Evolutionary conservation across 345 rosid genomes (phyloP).

Genomic region (Zanthoxylum bungeanum): DNA sequence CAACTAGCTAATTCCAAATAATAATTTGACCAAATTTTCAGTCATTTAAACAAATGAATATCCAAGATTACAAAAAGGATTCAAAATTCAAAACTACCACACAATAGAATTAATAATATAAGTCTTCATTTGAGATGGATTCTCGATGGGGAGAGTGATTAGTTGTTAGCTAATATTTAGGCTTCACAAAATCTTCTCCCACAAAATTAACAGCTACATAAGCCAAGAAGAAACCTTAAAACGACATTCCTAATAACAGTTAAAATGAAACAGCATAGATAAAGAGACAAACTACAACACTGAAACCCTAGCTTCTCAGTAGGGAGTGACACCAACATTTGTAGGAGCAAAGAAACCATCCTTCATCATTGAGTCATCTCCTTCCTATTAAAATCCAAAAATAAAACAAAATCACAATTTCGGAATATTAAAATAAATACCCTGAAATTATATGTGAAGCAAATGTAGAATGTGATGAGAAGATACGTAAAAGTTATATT

Average conservation of each 20-base stretch:
- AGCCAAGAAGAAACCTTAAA: slow-evolving; percentile 4
- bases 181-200: slow-evolving; percentile 20
- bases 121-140: slow-evolving; percentile 15
- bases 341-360: slow-evolving; percentile 75
- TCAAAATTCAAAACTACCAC: neutral
- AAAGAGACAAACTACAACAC: neutral
- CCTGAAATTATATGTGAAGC: too few species aligned
- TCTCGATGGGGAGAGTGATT: slow-evolving; percentile 5
- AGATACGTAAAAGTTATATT: neutral
- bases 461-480: neutral
- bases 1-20: too few species aligned
- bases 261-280: neutral
- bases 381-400: slow-evolving; percentile 72
- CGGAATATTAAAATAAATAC: too few species aligned
- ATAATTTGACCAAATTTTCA: too few species aligned
- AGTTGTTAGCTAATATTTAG: neutral
- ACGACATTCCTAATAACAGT: neutral
- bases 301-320: slow-evolving; percentile 30
- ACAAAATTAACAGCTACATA: neutral
- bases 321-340: slow-evolving; percentile 71
- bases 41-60: neutral
- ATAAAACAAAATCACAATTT: neutral
- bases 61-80: neutral
- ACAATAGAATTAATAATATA: neutral
- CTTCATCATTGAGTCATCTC: slow-evolving; percentile 67